A percentile compares a stretch with the other conserved stretches of the same genome.
phyloP scores from a whole-genome alignment of 2,329 filamentous ascomycete genomes.

The Neonectria faginata region DNA sequence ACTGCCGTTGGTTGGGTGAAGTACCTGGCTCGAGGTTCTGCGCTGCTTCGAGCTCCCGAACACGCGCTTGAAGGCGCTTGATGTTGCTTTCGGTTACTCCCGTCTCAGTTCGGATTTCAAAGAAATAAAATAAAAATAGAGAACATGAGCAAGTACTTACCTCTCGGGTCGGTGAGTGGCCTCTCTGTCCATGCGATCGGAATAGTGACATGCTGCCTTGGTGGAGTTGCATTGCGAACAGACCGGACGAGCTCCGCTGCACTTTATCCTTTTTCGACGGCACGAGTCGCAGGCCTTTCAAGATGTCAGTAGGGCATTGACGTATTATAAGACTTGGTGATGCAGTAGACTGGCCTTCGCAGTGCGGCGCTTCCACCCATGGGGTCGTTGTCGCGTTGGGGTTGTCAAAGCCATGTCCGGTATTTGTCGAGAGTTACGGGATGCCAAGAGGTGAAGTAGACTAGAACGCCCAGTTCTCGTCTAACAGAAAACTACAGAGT shows the following conservation, averaged over 20 bases:
- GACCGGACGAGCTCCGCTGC: slow-evolving; percentile 11
- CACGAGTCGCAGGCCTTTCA: slow-evolving; percentile 19
- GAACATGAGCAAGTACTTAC: neutral
- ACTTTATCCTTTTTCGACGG: slow-evolving; percentile 16
- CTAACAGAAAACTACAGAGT: neutral
- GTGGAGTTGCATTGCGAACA: slow-evolving; percentile 13
- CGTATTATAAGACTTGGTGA: neutral
- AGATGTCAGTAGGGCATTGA: neutral
- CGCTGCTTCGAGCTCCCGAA: slow-evolving; percentile 9
- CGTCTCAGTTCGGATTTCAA: neutral
- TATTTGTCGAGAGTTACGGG: neutral
- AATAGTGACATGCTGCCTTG: slow-evolving; percentile 10
- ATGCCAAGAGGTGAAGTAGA: neutral
- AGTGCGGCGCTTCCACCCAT: slow-evolving; percentile 21
- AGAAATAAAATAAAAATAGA: too few species aligned
- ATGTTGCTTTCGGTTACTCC: neutral
- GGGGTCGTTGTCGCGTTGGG: slow-evolving; percentile 4
- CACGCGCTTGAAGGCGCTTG: slow-evolving; percentile 1
- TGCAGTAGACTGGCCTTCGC: slow-evolving; percentile 4
- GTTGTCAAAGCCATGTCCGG: slow-evolving; percentile 4
- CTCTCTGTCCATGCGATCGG: slow-evolving; percentile 3
- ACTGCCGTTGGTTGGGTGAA: neutral
- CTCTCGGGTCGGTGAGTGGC: neutral
- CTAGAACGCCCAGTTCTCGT: neutral
- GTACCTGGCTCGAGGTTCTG: neutral